These are phyloP conservation scores for Xylariomycetidae sp. DNA, from an alignment of 2,329 filamentous ascomycete species.

Conservation along the genomic window DNA sequence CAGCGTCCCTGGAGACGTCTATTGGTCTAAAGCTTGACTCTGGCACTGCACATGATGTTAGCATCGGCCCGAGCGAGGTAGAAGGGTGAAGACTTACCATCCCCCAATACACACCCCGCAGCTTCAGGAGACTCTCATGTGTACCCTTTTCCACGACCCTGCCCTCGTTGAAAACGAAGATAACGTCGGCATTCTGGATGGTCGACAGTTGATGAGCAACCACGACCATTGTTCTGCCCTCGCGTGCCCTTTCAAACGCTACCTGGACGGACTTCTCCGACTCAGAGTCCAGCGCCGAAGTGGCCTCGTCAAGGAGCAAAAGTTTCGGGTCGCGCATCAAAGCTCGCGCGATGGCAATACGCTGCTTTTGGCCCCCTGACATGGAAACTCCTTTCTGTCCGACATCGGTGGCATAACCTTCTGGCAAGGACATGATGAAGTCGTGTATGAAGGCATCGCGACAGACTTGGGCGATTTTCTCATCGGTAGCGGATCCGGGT, in stretches of 20 bases:
- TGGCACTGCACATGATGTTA: constrained; percentile 40
- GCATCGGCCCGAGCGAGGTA: constrained; percentile 1
- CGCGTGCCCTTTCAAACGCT: constrained; percentile 58
- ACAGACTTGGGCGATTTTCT: constrained; percentile 44
- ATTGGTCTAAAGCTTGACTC: constrained; percentile 49
- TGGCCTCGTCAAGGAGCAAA: constrained; percentile 66
- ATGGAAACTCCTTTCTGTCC: constrained; percentile 59
- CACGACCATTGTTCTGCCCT: constrained; percentile 60
- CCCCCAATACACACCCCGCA: too few species aligned
- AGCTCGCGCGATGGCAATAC: constrained; percentile 63
- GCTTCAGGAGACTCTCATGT: constrained; percentile 42
- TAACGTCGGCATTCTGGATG: constrained; percentile 68
- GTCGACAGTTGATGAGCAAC: constrained; percentile 72
- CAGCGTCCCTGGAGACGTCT: too few species aligned
- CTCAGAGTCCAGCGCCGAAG: constrained; percentile 58
- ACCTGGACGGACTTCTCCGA: constrained; percentile 48
- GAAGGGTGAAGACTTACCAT: constrained; percentile 38
- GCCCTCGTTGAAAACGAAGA: constrained; percentile 67
- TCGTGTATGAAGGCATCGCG: constrained; percentile 61
- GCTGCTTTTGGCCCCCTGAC: constrained; percentile 65
- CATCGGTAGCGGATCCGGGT: constrained; percentile 44
- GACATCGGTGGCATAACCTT: constrained; percentile 61
- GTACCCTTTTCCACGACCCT: constrained; percentile 46
- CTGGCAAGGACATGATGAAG: constrained; percentile 60
- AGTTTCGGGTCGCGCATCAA: constrained; percentile 58